Conservation (phyloP, 139 green algal species). For the Micractinium sp. region DNA sequence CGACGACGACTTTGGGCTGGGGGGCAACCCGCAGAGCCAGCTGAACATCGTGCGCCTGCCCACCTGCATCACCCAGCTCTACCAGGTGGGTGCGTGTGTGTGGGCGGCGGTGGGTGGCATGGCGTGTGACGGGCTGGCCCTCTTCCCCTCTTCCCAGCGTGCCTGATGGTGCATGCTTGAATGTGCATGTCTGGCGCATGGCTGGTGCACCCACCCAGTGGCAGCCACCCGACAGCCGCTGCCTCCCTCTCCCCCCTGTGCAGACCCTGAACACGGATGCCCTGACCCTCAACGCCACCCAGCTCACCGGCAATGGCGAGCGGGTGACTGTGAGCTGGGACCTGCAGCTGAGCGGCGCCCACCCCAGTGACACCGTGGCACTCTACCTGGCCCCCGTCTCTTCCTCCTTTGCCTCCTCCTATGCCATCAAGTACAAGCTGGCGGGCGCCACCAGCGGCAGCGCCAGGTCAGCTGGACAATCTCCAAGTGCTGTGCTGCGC, state of each 20-base stretch:
- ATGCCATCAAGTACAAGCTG: background rate
- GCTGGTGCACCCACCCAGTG: too few relatives aligned
- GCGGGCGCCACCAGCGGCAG: too few relatives aligned
- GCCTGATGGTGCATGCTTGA: too few relatives aligned
- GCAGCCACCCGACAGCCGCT: too few relatives aligned
- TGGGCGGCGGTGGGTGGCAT: too few relatives aligned
- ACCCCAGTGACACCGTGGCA: background rate
- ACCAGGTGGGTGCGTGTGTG: background rate
- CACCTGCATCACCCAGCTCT: background rate
- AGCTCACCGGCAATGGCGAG: background rate
- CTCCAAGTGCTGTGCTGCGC: too few relatives aligned
- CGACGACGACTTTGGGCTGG: constrained; percentile 7
- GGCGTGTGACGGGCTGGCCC: too few relatives aligned
- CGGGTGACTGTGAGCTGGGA: background rate
- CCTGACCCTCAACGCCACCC: background rate
- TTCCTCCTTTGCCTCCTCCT: background rate
- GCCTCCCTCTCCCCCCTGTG: too few relatives aligned
- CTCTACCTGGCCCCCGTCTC: background rate
- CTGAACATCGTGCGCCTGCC: constrained; percentile 4
- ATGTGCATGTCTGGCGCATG: too few relatives aligned
- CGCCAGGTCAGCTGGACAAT: background rate
- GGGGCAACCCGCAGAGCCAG: constrained; percentile 6
- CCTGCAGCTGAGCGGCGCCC: background rate
- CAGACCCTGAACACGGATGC: background rate
- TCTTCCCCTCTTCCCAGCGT: too few relatives aligned